Percentiles rank a stretch among this genome's conserved stretches.
Evolutionary conservation across 1,139 yeast species (phyloP).

Genomic region (Spathaspora sp.): DNA sequence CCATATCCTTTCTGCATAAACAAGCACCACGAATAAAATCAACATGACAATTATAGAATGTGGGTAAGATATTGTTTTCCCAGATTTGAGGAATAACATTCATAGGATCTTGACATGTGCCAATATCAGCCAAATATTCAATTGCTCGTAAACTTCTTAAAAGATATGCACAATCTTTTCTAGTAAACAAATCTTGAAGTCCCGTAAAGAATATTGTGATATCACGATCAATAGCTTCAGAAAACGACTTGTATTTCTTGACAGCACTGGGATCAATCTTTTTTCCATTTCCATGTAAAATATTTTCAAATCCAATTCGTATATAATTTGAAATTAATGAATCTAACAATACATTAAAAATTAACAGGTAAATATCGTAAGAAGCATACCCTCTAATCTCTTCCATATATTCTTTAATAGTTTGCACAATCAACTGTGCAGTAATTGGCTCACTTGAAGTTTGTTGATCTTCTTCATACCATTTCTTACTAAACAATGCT

Average conservation of each 20-base stretch:
- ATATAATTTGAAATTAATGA: slow-evolving; percentile 46
- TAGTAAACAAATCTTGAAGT: slow-evolving; percentile 52
- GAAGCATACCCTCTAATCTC: slow-evolving; percentile 57
- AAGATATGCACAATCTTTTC: slow-evolving; percentile 51
- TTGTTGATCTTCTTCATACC: slow-evolving; percentile 48
- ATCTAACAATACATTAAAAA: slow-evolving; percentile 45
- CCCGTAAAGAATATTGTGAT: slow-evolving; percentile 63
- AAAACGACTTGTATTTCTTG: slow-evolving; percentile 40
- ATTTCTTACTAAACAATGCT: slow-evolving; percentile 36
- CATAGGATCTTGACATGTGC: slow-evolving; percentile 51
- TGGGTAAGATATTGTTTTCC: slow-evolving; percentile 52
- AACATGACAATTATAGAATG: slow-evolving; percentile 66
- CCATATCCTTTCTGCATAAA: slow-evolving; percentile 47
- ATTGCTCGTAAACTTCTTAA: slow-evolving; percentile 52
- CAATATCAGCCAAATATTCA: slow-evolving; percentile 71
- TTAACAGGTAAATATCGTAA: slow-evolving; percentile 45
- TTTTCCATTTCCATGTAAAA: slow-evolving; percentile 47
- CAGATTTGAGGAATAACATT: slow-evolving; percentile 57
- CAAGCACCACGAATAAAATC: slow-evolving; percentile 60
- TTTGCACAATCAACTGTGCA: slow-evolving; percentile 58
- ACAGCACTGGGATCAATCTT: slow-evolving; percentile 61
- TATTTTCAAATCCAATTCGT: slow-evolving; percentile 45
- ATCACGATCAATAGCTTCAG: slow-evolving; percentile 53
- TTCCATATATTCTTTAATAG: slow-evolving; percentile 70
- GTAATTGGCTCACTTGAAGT: slow-evolving; percentile 37